Evolutionary conservation across 164 flowering plant genomes (phyloP).

Genomic region (Kalanchoe fedtschenkoi): DNA sequence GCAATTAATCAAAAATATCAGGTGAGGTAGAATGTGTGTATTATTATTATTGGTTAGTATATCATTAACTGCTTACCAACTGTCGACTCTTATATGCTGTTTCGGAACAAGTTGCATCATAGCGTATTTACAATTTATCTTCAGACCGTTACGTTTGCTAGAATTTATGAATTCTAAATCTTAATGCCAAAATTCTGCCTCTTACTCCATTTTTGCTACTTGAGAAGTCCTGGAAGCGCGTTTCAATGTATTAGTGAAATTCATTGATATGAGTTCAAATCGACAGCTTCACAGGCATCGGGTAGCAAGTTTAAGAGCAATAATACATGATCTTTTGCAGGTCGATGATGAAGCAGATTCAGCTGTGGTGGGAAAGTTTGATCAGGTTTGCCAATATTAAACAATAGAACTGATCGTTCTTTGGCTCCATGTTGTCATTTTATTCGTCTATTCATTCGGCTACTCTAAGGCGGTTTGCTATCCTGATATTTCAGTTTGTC

Average conservation of each 20-base stretch:
- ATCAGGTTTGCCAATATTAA: not conserved
- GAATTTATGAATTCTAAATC: not conserved
- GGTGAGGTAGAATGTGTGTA: too few relatives aligned
- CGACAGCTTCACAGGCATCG: too few relatives aligned
- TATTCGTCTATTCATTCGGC: not conserved
- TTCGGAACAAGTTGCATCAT: too few relatives aligned
- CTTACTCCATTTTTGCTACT: not conserved
- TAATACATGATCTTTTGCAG: not conserved
- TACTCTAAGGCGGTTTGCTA: not conserved
- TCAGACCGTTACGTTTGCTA: not conserved
- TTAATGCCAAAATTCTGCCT: not conserved
- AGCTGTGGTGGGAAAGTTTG: conserved; percentile 4
- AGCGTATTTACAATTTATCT: not conserved
- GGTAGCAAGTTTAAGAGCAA: too few relatives aligned
- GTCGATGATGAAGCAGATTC: conserved; percentile 3
- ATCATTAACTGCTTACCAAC: too few relatives aligned
- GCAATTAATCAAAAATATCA: not conserved
- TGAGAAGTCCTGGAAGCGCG: too few relatives aligned
- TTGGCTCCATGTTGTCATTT: not conserved
- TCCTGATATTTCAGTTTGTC: not conserved
- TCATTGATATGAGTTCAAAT: not conserved
- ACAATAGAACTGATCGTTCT: not conserved
- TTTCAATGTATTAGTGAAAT: not conserved
- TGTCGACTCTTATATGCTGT: too few relatives aligned
- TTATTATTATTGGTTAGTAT: not conserved